Conservation (phyloP, 1,284 basidiomycete genomes). For the Athelia psychrophila region DNA sequence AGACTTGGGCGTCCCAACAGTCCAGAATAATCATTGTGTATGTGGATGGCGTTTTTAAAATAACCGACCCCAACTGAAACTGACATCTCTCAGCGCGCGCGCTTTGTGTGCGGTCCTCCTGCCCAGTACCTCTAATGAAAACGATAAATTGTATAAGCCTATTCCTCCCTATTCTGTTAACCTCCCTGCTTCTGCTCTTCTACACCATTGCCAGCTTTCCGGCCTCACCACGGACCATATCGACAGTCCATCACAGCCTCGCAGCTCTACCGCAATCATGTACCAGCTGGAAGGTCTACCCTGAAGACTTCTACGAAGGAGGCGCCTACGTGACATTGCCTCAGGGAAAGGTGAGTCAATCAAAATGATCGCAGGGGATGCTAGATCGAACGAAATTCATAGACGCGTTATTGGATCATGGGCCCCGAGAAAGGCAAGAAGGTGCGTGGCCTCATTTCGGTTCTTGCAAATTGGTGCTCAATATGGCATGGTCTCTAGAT, state of each 20-base stretch:
- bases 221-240: conserved; percentile 43
- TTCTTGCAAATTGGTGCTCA: not conserved
- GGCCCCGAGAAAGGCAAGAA: conserved; percentile 68
- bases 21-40: too few relatives aligned
- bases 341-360: conserved; percentile 48
- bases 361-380: not conserved
- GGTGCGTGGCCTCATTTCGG: conserved; percentile 33
- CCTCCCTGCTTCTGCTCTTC: conserved; percentile 52
- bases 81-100: too few relatives aligned
- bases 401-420: conserved; percentile 73
- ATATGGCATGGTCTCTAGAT: conserved; percentile 37
- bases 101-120: too few relatives aligned
- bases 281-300: conserved; percentile 65
- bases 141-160: conserved; percentile 15
- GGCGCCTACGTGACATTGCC: conserved; percentile 66
- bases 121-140: not conserved
- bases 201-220: conserved; percentile 68
- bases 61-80: too few relatives aligned
- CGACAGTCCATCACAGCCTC: conserved; percentile 50
- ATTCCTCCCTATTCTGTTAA: conserved; percentile 54
- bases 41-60: too few relatives aligned
- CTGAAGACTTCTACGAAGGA: conserved; percentile 61
- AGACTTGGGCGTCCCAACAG: too few relatives aligned
- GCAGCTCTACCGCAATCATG: conserved; percentile 50
- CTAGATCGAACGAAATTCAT: not conserved